phyloP scores from a whole-genome alignment of 768 basidiomycete species.

The Suillus lakei region DNA sequence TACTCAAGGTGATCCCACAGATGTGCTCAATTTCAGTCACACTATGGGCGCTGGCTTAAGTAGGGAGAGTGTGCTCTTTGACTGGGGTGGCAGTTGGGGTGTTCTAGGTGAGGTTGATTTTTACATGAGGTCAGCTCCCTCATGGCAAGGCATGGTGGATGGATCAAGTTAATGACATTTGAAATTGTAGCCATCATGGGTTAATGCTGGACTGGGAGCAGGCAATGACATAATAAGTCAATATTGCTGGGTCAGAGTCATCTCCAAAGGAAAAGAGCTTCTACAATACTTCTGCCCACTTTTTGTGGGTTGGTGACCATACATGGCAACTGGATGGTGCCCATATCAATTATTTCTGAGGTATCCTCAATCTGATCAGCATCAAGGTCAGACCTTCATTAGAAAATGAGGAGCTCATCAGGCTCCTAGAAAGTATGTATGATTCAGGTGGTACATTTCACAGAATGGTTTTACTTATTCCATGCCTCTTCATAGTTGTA shows the following conservation, averaged over 20 bases:
- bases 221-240: conserved; percentile 78
- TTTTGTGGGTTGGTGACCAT: conserved; percentile 97
- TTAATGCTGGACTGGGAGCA: conserved; percentile 92
- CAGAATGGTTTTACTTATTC: not conserved
- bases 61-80: conserved; percentile 54
- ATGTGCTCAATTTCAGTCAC: conserved; percentile 91
- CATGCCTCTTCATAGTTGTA: conserved; percentile 57
- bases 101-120: conserved; percentile 89
- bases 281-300: conserved; percentile 94
- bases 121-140: conserved; percentile 75
- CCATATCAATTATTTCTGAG: conserved; percentile 94
- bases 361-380: conserved; percentile 92
- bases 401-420: conserved; percentile 74
- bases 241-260: not conserved
- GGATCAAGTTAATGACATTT: not conserved
- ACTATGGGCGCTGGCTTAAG: conserved; percentile 80
- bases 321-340: conserved; percentile 91
- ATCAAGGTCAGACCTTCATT: conserved; percentile 96
- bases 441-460: not conserved
- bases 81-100: conserved; percentile 70
- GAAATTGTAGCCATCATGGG: conserved; percentile 77
- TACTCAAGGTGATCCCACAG: no score
- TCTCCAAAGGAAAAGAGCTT: conserved; percentile 42
- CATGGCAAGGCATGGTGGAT: not conserved
- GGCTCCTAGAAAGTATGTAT: conserved; percentile 73